A percentile compares a stretch with the other conserved stretches of the same genome.
phyloP scores from a whole-genome alignment of 176 grass and related monocot genomes.

The Raddia guianensis region DNA sequence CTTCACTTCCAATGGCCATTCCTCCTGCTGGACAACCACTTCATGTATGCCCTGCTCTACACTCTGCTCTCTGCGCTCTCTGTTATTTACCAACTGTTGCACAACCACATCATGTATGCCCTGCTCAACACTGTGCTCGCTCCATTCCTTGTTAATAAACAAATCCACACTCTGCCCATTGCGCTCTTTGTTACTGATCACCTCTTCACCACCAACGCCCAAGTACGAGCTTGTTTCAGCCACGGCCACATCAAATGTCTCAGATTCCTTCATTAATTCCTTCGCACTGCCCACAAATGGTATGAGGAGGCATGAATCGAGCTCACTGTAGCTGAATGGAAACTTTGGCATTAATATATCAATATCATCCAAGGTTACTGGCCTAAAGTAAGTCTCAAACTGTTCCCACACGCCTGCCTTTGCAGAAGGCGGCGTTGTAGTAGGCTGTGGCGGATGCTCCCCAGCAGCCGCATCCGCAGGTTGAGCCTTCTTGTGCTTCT shows the following conservation, averaged over 20 bases:
- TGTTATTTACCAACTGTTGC: conserved; percentile 45
- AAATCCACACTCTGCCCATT: conserved; percentile 20
- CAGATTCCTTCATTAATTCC: conserved; percentile 24
- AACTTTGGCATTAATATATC: conserved; percentile 58
- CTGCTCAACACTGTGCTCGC: conserved; percentile 18
- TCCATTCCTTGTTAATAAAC: conserved; percentile 15
- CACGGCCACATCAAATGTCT: conserved; percentile 48
- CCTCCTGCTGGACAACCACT: conserved; percentile 34
- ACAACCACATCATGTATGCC: conserved; percentile 56
- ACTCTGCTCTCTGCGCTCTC: conserved; percentile 33
- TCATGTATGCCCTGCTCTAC: conserved; percentile 37
- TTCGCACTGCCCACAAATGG: conserved; percentile 45
- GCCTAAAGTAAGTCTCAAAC: conserved; percentile 82
- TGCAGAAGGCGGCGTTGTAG: conserved; percentile 18
- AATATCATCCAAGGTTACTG: conserved; percentile 63
- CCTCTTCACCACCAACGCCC: conserved; percentile 52
- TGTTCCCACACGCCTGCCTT: conserved; percentile 72
- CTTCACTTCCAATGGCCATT: conserved; percentile 31
- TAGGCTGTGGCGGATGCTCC: conserved; percentile 45
- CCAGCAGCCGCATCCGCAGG: conserved; percentile 40
- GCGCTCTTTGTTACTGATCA: conserved; percentile 39
- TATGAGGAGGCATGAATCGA: conserved; percentile 58
- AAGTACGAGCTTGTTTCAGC: conserved; percentile 59
- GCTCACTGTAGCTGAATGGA: conserved; percentile 27
- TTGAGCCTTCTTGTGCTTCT: conserved; percentile 72